Conservation (phyloP, 148 eudicot genomes). For the Mesembryanthemum crystallinum region DNA sequence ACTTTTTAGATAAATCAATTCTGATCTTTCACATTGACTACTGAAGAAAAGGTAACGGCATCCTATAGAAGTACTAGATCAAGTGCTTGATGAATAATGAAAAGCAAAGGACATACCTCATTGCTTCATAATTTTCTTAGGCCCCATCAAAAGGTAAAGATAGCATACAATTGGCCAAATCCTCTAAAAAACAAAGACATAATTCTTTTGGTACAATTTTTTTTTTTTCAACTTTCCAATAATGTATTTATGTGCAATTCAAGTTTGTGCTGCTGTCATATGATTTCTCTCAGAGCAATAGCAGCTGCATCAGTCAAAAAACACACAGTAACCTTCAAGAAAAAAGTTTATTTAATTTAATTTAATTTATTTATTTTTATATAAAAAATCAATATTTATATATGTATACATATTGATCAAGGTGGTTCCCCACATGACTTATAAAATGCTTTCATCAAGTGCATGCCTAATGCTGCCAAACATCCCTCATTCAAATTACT, state of each 20-base stretch:
- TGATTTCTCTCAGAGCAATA: background rate
- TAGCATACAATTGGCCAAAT: background rate
- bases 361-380: too few species aligned
- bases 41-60: background rate
- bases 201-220: too few species aligned
- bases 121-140: slow-evolving; percentile 15
- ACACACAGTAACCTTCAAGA: background rate
- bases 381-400: too few species aligned
- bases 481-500: background rate
- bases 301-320: slow-evolving; percentile 9
- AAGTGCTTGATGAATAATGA: background rate
- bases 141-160: slow-evolving; percentile 11
- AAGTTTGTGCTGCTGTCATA: background rate
- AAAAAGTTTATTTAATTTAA: too few species aligned
- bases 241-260: background rate
- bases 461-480: slow-evolving; percentile 27
- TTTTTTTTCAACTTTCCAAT: too few species aligned
- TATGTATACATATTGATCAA: background rate
- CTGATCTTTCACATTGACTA: too few species aligned
- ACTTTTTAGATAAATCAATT: too few species aligned
- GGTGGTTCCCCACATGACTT: slow-evolving; percentile 2
- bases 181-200: slow-evolving; percentile 4
- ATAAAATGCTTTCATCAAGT: slow-evolving; percentile 9
- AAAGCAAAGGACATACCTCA: background rate
- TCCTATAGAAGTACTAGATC: background rate